phyloP scores from a whole-genome alignment of 805 yeast species.

The Ogataea methylovora region DNA sequence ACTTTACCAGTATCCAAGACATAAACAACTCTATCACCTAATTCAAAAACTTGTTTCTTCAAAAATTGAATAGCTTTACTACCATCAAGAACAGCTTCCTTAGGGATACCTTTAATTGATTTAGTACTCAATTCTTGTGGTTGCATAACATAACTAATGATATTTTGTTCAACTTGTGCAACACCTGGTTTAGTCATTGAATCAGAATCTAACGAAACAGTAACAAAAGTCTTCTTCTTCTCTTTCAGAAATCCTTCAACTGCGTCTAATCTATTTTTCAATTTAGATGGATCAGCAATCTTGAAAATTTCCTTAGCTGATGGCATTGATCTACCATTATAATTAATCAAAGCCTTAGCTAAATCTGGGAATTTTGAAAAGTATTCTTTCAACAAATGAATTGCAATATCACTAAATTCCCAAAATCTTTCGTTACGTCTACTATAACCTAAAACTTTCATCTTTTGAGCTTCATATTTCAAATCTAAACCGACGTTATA shows the following conservation, averaged over 20 bases:
- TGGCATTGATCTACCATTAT: slow-evolving; percentile 25
- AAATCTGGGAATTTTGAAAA: slow-evolving; percentile 52
- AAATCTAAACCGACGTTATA: slow-evolving; percentile 75
- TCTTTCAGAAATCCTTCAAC: slow-evolving; percentile 38
- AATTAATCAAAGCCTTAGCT: slow-evolving; percentile 29
- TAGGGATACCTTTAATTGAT: slow-evolving; percentile 75
- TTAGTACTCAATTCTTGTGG: slow-evolving; percentile 42
- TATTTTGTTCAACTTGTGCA: slow-evolving; percentile 55
- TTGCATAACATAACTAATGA: slow-evolving; percentile 36
- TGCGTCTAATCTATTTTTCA: slow-evolving; percentile 34
- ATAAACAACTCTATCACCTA: slow-evolving; percentile 88
- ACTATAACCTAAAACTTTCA: slow-evolving; percentile 85
- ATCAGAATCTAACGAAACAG: slow-evolving; percentile 72
- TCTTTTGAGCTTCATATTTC: slow-evolving; percentile 71
- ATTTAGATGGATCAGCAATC: slow-evolving; percentile 30
- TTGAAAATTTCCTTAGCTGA: slow-evolving; percentile 27
- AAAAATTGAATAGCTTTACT: slow-evolving; percentile 62
- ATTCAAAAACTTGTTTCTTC: slow-evolving; percentile 64
- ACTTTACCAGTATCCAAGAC: slow-evolving; percentile 85
- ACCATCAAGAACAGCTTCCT: slow-evolving; percentile 75
- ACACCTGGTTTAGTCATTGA: slow-evolving; percentile 63
- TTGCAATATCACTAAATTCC: slow-evolving; percentile 77
- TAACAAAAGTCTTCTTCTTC: slow-evolving; percentile 38
- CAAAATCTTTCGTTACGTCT: slow-evolving; percentile 59
- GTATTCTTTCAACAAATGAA: slow-evolving; percentile 58